Conservation (phyloP, 768 basidiomycete species). For the Serendipita vermifera region DNA sequence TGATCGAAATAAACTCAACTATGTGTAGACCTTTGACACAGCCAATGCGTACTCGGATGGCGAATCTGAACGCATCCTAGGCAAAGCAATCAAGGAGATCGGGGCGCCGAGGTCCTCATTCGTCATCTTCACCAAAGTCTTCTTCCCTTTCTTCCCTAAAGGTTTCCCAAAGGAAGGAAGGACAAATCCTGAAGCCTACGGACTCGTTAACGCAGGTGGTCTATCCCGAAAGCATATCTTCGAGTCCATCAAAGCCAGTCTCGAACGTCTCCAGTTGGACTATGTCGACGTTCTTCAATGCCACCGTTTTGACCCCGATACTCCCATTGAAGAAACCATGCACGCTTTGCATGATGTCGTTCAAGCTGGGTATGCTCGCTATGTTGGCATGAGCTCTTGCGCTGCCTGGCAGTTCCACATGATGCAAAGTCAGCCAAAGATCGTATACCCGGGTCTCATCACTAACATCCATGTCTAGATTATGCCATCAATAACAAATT, state of each 20-base stretch:
- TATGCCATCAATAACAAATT: slow-evolving; percentile 14
- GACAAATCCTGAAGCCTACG: slow-evolving; percentile 11
- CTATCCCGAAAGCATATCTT: slow-evolving; percentile 30
- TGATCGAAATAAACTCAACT: not conserved
- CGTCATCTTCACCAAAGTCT: slow-evolving; percentile 33
- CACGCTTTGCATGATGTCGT: slow-evolving; percentile 31
- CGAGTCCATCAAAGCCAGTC: slow-evolving; percentile 38
- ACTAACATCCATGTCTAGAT: not conserved
- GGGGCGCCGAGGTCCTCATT: slow-evolving; percentile 26
- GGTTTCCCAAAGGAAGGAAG: not conserved
- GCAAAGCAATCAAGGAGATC: slow-evolving; percentile 34
- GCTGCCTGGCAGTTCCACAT: slow-evolving; percentile 23
- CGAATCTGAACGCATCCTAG: slow-evolving; percentile 29
- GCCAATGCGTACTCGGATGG: slow-evolving; percentile 29
- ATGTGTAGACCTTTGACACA: slow-evolving; percentile 38
- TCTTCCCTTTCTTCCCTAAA: not conserved
- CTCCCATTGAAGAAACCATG: slow-evolving; percentile 38
- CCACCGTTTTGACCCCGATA: slow-evolving; percentile 38
- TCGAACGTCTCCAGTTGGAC: slow-evolving; percentile 28
- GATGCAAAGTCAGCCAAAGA: slow-evolving; percentile 13
- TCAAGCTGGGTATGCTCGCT: slow-evolving; percentile 25
- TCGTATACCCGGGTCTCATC: not conserved
- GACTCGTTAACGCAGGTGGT: slow-evolving; percentile 20
- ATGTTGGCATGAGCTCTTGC: slow-evolving; percentile 30
- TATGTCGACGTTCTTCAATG: slow-evolving; percentile 33